Evolutionary conservation across 2,329 filamentous ascomycete species (phyloP).

Genomic region (Fusarium mangiferae): DNA sequence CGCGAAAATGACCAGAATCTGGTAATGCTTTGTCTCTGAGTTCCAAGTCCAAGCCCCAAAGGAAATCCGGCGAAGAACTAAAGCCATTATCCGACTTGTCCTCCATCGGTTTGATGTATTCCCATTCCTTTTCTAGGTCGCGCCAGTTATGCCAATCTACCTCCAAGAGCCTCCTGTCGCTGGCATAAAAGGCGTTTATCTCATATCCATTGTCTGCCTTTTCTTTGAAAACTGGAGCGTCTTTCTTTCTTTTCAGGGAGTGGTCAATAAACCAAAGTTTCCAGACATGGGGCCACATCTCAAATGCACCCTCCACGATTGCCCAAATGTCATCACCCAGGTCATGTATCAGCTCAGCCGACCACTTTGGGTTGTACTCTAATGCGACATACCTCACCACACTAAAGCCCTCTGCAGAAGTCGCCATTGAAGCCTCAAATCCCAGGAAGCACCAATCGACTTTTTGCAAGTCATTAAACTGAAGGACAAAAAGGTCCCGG

Average conservation of each 20-base stretch:
- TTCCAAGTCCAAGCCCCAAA: too few relatives aligned
- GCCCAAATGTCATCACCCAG: too few relatives aligned
- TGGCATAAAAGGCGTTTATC: not conserved
- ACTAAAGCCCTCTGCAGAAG: rapidly evolving
- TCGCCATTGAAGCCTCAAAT: not conserved
- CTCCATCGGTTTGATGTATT: not conserved
- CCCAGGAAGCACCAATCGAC: rapidly evolving
- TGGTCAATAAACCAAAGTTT: constrained; percentile 18
- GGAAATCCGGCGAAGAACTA: not conserved
- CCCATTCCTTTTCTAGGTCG: not conserved
- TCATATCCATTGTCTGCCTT: rapidly evolving
- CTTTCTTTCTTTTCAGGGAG: not conserved
- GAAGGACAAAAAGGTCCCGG: constrained; percentile 18
- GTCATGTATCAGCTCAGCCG: too few relatives aligned
- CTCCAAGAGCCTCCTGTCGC: constrained; percentile 9
- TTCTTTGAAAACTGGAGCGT: not conserved
- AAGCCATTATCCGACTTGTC: not conserved
- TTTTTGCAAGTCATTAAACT: not conserved
- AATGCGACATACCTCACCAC: not conserved
- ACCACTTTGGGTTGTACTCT: constrained; percentile 11
- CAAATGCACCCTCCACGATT: not conserved
- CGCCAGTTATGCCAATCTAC: not conserved
- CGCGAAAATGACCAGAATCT: too few relatives aligned
- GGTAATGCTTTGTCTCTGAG: too few relatives aligned
- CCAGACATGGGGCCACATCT: not conserved